These are phyloP conservation scores for Cladophialophora yegresii DNA, from an alignment of 2,329 filamentous ascomycete genomes.

Conservation along the genomic window DNA sequence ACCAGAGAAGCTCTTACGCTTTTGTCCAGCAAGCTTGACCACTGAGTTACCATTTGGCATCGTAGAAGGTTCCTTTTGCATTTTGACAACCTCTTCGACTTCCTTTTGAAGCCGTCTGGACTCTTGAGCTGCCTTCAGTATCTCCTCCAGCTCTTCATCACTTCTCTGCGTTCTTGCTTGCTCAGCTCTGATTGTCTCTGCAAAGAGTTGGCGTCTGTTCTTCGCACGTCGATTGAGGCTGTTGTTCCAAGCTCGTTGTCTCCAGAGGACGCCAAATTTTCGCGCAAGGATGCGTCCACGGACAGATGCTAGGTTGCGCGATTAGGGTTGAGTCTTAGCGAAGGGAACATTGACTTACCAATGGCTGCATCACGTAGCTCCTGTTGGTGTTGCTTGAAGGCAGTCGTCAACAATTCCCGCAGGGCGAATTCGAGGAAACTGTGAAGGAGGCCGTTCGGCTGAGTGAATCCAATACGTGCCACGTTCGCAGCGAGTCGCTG, in stretches of 20 bases:
- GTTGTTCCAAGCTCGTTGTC: constrained; percentile 42
- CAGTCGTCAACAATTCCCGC: constrained; percentile 25
- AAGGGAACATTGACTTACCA: constrained; percentile 19
- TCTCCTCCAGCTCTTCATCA: constrained; percentile 34
- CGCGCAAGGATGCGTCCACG: constrained; percentile 40
- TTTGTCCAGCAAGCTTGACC: constrained; percentile 32
- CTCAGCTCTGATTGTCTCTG: constrained; percentile 33
- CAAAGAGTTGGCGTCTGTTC: constrained; percentile 42
- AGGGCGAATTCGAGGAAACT: constrained; percentile 32
- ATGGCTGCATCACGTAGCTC: constrained; percentile 26
- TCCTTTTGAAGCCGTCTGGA: constrained; percentile 31
- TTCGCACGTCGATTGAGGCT: constrained; percentile 42
- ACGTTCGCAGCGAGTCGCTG: constrained; percentile 20
- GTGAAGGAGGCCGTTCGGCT: constrained; percentile 29
- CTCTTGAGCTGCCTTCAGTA: constrained; percentile 31
- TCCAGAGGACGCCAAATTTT: constrained; percentile 45
- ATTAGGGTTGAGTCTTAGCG: neutral
- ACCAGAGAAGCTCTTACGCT: constrained; percentile 55
- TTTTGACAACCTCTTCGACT: constrained; percentile 21
- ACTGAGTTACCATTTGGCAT: constrained; percentile 8
- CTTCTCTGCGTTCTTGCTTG: constrained; percentile 31
- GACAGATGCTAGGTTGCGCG: constrained; percentile 35
- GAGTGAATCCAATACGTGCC: constrained; percentile 27
- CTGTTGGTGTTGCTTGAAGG: constrained; percentile 25
- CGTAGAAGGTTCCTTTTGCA: constrained; percentile 2